A percentile compares a stretch with the other conserved stretches of the same genome.
Conservation (phyloP, 2,329 filamentous ascomycete species). For the Cercospora brassicicola region DNA sequence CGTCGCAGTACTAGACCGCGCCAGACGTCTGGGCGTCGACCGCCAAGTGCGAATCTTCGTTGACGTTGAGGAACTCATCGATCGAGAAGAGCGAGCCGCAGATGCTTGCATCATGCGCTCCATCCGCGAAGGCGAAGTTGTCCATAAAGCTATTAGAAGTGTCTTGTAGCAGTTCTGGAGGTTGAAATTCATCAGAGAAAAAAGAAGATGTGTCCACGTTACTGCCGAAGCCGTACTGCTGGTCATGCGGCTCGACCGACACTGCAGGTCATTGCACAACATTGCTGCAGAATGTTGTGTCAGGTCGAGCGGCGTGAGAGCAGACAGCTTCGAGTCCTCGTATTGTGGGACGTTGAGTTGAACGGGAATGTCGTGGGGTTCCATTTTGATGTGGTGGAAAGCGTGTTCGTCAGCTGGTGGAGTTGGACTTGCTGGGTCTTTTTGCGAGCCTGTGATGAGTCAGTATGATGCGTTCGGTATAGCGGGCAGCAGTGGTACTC, state of each 20-base stretch:
- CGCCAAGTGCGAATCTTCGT: constrained; percentile 42
- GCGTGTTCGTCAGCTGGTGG: constrained; percentile 33
- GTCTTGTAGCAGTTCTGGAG: constrained; percentile 38
- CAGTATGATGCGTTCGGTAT: neutral
- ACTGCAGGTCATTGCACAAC: constrained; percentile 99
- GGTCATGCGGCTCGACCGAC: constrained; percentile 68
- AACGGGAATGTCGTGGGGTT: constrained; percentile 32
- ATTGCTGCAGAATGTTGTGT: constrained; percentile 99
- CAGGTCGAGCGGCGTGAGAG: constrained; percentile 72
- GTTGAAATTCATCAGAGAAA: constrained; percentile 36
- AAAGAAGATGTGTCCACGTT: constrained; percentile 34
- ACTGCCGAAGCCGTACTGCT: constrained; percentile 27
- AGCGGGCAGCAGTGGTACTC: neutral
- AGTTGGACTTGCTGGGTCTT: constrained; percentile 30
- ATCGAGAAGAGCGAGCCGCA: constrained; percentile 38
- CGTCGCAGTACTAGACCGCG: constrained; percentile 51
- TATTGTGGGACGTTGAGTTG: constrained; percentile 31
- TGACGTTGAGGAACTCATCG: constrained; percentile 45
- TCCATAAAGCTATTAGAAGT: constrained; percentile 39
- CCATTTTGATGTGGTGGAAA: constrained; percentile 35
- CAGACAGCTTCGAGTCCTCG: constrained; percentile 40
- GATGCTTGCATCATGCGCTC: constrained; percentile 38
- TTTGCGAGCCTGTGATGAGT: constrained; percentile 21
- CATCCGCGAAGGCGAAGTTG: constrained; percentile 40
- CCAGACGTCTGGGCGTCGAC: constrained; percentile 44